Percentiles rank a stretch among this genome's conserved stretches.
phyloP scores from a whole-genome alignment of 345 rosid species.

The Brassica napus region Da-Ae NC_063439.1:10383501-10384000 shows the following conservation, averaged over 20 bases:
- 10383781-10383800: conserved; percentile 61
- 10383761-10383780: conserved; percentile 79
- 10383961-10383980: no score
- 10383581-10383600: conserved; percentile 71
- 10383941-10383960: no score
- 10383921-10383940: no score
- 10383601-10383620: conserved; percentile 87
- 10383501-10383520: conserved; percentile 62
- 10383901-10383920: no score
- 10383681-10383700: conserved; percentile 82
- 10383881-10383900: conserved; percentile 1
- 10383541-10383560: conserved; percentile 69
- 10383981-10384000: no score
- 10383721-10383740: conserved; percentile 84
- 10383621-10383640: conserved; percentile 76
- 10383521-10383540: conserved; percentile 91
- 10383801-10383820: conserved; percentile 84
- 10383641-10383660: conserved; percentile 83
- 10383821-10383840: conserved; percentile 41
- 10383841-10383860: conserved; percentile 8
- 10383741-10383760: conserved; percentile 86
- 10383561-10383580: conserved; percentile 45
- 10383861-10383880: background rate
- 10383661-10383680: conserved; percentile 88
- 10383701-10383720: conserved; percentile 71